Evolutionary conservation across 768 basidiomycete genomes (phyloP).

Genomic region (Lanmaoa pseudosensibilis): DNA sequence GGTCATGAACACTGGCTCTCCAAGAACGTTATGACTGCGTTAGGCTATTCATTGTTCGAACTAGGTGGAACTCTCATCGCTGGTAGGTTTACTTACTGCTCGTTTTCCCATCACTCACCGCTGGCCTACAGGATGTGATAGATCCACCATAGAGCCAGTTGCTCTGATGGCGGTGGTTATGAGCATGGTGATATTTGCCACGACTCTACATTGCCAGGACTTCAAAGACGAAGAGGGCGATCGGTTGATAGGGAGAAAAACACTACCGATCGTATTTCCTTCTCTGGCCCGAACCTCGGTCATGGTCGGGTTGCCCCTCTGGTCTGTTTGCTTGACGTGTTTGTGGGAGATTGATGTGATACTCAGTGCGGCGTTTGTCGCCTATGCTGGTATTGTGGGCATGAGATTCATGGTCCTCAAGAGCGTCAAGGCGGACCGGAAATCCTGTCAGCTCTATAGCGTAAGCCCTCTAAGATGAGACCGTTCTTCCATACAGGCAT

Average conservation of each 20-base stretch:
- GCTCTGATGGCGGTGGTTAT: constrained; percentile 30
- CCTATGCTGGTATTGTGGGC: constrained; percentile 26
- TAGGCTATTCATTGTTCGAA: constrained; percentile 41
- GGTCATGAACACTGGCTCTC: constrained; percentile 33
- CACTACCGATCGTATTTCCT: constrained; percentile 47
- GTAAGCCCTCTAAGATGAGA: constrained; percentile 16
- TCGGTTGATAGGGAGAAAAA: constrained; percentile 36
- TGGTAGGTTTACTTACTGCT: constrained; percentile 23
- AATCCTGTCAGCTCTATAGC: constrained; percentile 33
- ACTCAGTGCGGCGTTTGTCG: constrained; percentile 27
- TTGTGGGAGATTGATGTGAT: constrained; percentile 30
- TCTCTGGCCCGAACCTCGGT: constrained; percentile 25
- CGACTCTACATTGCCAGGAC: constrained; percentile 37
- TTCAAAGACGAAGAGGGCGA: constrained; percentile 48
- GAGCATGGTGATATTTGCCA: constrained; percentile 36
- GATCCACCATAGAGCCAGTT: constrained; percentile 23
- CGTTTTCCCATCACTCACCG: constrained; percentile 1
- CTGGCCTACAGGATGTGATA: constrained; percentile 23
- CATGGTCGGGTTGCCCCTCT: constrained; percentile 29
- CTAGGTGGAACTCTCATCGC: constrained; percentile 38
- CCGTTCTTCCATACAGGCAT: neutral
- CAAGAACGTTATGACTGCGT: constrained; percentile 37
- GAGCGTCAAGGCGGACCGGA: constrained; percentile 23
- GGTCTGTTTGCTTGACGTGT: constrained; percentile 30
- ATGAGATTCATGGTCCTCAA: constrained; percentile 27